These are phyloP conservation scores for Eragrostis tef DNA, from an alignment of 202 grass and related monocot genomes.

Conservation along the genomic window DNA sequence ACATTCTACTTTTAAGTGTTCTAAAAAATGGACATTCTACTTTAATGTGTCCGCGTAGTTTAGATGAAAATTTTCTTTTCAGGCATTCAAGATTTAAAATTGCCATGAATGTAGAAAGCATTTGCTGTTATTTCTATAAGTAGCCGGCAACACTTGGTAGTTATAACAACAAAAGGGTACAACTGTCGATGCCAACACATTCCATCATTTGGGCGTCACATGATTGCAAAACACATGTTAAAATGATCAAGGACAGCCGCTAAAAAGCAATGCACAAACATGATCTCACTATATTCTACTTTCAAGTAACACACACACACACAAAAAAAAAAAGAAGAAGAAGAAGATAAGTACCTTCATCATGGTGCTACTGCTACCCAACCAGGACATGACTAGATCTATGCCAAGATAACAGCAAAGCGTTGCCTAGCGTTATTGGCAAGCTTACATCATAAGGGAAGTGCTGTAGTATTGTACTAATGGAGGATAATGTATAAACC, in stretches of 20 bases:
- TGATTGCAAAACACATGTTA: background rate
- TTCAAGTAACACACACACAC: background rate
- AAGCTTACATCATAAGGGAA: background rate
- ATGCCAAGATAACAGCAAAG: slow-evolving; percentile 8
- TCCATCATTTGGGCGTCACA: slow-evolving; percentile 11
- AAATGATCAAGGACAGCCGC: slow-evolving; percentile 3
- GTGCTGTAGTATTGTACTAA: background rate
- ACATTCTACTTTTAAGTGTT: background rate
- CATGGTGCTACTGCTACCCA: slow-evolving; percentile 1
- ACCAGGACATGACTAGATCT: slow-evolving; percentile 23
- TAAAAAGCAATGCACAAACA: background rate
- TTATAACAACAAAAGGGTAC: background rate
- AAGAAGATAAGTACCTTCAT: background rate
- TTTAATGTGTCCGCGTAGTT: background rate
- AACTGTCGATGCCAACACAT: slow-evolving; percentile 5
- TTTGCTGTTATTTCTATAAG: background rate
- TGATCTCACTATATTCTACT: background rate
- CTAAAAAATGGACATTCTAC: background rate
- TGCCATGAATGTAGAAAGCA: slow-evolving; percentile 11
- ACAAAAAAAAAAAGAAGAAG: too few species aligned
- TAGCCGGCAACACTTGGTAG: background rate
- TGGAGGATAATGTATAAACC: background rate
- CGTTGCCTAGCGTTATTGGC: background rate
- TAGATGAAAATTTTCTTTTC: slow-evolving; percentile 5
- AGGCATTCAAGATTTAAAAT: slow-evolving; percentile 8